Base-by-base conservation (phyloP, 2,329 filamentous ascomycete species). In the Fusarium subtropicale region DNA sequence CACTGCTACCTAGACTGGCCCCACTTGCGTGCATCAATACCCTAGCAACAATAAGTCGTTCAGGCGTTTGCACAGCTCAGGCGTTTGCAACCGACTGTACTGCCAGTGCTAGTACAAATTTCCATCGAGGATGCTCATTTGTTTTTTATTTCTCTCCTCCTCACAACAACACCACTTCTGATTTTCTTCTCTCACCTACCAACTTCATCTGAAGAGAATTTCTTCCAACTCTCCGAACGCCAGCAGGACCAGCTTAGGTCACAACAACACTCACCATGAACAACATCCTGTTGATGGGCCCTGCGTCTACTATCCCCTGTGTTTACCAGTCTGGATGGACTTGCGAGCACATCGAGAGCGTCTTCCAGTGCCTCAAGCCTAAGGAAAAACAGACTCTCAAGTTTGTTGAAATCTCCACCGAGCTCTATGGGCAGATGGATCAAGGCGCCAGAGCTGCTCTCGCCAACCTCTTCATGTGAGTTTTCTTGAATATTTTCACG, bases 401-500 rank as follows among this genome's bases (percentile, higher is more conserved):
- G 26, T 62, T 75, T 33, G 22, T 75, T 6, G 53, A 46, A 16
- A 44, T 75, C n/a, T 55, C 66, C 22, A 61, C 63, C 34, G 20
- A 45, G 7, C 53, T 72, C 20, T 75, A 70, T 47, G 62, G 65
- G 20, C 41, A 60, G 30, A 51, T 74, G 28, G 73, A 74, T 38
- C 20, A 44, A 10, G 67, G 53, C 24, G 69, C 68, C 15, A 74
- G 69, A 30, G 50, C 51, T 24, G 75, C 62, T 34, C 44, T 76
- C 30, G 73, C 73, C 10, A 56, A 59, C 31, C 69, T 69, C 28
- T 74, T 75, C 60, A 72, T 76, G 74, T 75, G 34, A 69, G 72
- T 48, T 22, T 38, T 24, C 33, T 28, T 26, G 12, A 16, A 54
- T 38, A 18, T 36, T 7, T 42, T 41, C n/a, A n/a, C 13, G 13